These are phyloP conservation scores for Solioccasus polychromus DNA, from an alignment of 768 basidiomycete genomes.

Conservation along the genomic window DNA sequence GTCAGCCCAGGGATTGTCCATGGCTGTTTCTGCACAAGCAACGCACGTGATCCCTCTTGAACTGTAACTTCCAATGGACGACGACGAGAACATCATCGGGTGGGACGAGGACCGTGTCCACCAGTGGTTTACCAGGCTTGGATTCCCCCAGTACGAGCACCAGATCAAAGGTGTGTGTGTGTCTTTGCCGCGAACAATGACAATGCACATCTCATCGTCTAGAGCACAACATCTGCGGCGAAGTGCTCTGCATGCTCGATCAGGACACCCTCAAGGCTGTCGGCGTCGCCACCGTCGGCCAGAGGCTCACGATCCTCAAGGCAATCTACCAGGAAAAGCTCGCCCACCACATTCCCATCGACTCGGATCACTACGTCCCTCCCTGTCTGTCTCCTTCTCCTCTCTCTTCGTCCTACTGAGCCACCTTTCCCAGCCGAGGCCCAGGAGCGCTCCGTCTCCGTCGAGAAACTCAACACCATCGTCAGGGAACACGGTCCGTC, in stretches of 20 bases:
- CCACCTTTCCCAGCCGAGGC: constrained; percentile 46
- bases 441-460: constrained; percentile 52
- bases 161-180: constrained; percentile 72
- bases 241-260: constrained; percentile 81
- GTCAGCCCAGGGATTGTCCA: constrained; percentile 84
- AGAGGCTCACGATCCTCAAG: constrained; percentile 88
- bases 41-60: too few species aligned
- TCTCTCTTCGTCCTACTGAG: neutral
- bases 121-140: constrained; percentile 70
- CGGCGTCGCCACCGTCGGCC: constrained; percentile 88
- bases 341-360: constrained; percentile 77
- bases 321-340: constrained; percentile 89
- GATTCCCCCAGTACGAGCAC: constrained; percentile 81
- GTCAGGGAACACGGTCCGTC: constrained; percentile 71
- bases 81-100: constrained; percentile 42
- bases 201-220: constrained; percentile 5
- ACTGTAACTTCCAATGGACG: too few species aligned
- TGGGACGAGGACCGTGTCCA: constrained; percentile 83
- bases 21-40: constrained; percentile 24
- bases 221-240: constrained; percentile 94
- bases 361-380: constrained; percentile 82
- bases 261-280: constrained; percentile 82
- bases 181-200: neutral
- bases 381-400: constrained; percentile 61
- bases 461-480: constrained; percentile 65